Percentiles rank a stretch among this genome's conserved stretches.
Conservation (phyloP, 2,329 filamentous ascomycete species). For the Epichloe amarillans region DNA sequence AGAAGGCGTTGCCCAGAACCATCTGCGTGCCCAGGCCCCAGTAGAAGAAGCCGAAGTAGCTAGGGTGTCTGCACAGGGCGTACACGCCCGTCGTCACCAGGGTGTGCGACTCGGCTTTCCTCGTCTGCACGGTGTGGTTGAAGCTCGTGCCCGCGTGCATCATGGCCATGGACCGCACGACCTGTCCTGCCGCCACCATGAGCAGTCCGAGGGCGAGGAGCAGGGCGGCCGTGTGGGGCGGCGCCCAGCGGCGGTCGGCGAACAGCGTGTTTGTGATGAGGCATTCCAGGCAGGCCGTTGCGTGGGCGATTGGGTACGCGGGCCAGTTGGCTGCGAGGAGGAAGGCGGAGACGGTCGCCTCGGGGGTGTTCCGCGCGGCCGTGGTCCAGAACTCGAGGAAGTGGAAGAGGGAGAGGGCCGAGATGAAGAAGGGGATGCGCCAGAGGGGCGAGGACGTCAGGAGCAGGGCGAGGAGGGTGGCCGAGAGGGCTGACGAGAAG, state of each 20-base stretch:
- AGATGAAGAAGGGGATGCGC: conserved; percentile 54
- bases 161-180: conserved; percentile 73
- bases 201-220: conserved; percentile 44
- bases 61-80: conserved; percentile 62
- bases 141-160: conserved; percentile 78
- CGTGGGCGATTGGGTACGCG: conserved; percentile 73
- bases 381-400: conserved; percentile 95
- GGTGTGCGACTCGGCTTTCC: conserved; percentile 52
- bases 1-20: conserved; percentile 72
- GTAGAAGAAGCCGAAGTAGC: conserved; percentile 98
- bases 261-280: conserved; percentile 45
- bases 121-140: conserved; percentile 73
- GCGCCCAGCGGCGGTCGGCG: conserved; percentile 33
- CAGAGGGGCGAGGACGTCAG: conserved; percentile 36
- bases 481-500: conserved; percentile 23
- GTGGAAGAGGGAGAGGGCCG: conserved; percentile 67
- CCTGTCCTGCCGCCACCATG: conserved; percentile 58
- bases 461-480: conserved; percentile 19
- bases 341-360: conserved; percentile 62
- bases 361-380: conserved; percentile 63
- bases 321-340: conserved; percentile 75
- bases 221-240: conserved; percentile 27
- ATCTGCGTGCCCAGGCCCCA: conserved; percentile 94
- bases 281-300: conserved; percentile 60
- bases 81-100: conserved; percentile 83